phyloP scores from a whole-genome alignment of 2,329 filamentous ascomycete genomes.

The Colletotrichum sidae region DNA sequence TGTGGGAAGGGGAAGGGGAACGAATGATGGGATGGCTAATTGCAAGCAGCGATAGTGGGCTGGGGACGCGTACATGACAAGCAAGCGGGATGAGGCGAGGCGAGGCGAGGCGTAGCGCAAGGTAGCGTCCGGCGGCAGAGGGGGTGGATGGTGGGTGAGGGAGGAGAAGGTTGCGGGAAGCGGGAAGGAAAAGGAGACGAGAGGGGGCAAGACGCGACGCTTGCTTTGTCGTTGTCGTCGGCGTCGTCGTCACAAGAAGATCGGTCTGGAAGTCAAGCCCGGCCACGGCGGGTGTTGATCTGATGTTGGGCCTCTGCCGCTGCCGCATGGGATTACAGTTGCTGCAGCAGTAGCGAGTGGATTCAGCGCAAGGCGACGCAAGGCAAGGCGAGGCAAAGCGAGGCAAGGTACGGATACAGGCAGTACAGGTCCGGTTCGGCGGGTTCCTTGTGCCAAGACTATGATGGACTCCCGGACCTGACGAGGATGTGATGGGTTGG shows the following conservation, averaged over 20 bases:
- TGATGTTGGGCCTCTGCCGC: conserved; percentile 22
- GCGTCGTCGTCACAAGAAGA: conserved; percentile 2
- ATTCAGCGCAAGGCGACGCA: background rate
- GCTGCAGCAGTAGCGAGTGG: conserved; percentile 9
- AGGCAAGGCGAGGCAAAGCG: background rate
- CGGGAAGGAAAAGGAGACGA: conserved; percentile 11
- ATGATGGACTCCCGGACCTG: background rate
- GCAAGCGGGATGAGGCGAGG: background rate
- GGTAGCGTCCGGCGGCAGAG: conserved; percentile 2
- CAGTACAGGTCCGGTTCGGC: background rate
- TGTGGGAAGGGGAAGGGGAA: conserved; percentile 20
- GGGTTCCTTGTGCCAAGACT: background rate
- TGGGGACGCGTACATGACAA: conserved; percentile 33
- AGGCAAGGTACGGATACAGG: conserved; percentile 4
- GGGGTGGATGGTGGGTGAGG: conserved; percentile 14
- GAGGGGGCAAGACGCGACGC: background rate
- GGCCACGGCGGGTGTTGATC: conserved; percentile 30
- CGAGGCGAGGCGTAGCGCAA: background rate
- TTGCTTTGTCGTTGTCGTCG: background rate
- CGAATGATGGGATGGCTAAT: conserved; percentile 35
- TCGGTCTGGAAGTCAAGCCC: conserved; percentile 6
- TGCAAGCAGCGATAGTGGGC: conserved; percentile 29
- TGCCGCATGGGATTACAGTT: background rate
- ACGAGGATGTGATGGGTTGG: background rate
- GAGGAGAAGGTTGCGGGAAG: conserved; percentile 19